A percentile compares a stretch with the other conserved stretches of the same genome.
phyloP scores from a whole-genome alignment of 2,329 filamentous ascomycete species.

The Stagonosporopsis cucurbitacearum region DNA sequence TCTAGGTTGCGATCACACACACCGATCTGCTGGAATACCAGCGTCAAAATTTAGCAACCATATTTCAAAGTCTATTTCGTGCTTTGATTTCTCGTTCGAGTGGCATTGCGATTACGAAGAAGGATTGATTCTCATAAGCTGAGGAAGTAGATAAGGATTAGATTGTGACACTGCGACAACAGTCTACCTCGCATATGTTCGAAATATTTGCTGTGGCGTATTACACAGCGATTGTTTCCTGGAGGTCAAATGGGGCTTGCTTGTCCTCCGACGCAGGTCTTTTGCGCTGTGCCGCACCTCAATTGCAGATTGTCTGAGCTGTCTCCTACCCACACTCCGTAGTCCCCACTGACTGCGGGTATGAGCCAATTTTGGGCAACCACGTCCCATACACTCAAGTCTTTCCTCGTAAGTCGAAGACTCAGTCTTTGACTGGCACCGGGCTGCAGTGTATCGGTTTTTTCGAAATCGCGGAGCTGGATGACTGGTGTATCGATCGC shows the following conservation, averaged over 20 bases:
- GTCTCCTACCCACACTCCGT: conserved; percentile 64
- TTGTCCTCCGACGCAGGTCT: conserved; percentile 26
- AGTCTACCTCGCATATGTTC: background rate
- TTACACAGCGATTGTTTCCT: background rate
- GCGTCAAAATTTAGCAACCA: background rate
- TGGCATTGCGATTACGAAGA: background rate
- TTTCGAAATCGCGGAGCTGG: conserved; percentile 69
- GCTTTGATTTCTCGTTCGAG: background rate
- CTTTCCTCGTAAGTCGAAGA: conserved; percentile 64
- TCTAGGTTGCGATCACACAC: background rate
- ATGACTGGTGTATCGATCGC: conserved; percentile 64
- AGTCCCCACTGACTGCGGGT: conserved; percentile 42
- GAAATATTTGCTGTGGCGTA: background rate
- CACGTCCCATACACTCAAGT: conserved; percentile 70
- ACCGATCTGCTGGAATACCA: background rate
- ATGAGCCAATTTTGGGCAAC: conserved; percentile 64
- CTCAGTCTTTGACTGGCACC: conserved; percentile 57
- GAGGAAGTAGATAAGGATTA: background rate
- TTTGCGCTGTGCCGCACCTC: conserved; percentile 54
- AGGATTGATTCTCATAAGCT: background rate
- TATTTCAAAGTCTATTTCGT: background rate
- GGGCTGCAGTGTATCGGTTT: conserved; percentile 57
- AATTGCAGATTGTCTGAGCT: conserved; percentile 62
- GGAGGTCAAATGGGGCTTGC: conserved; percentile 32
- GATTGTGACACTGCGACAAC: background rate